These are phyloP conservation scores for Epithele typhae DNA, from an alignment of 768 basidiomycete genomes.

Conservation along the genomic window DNA sequence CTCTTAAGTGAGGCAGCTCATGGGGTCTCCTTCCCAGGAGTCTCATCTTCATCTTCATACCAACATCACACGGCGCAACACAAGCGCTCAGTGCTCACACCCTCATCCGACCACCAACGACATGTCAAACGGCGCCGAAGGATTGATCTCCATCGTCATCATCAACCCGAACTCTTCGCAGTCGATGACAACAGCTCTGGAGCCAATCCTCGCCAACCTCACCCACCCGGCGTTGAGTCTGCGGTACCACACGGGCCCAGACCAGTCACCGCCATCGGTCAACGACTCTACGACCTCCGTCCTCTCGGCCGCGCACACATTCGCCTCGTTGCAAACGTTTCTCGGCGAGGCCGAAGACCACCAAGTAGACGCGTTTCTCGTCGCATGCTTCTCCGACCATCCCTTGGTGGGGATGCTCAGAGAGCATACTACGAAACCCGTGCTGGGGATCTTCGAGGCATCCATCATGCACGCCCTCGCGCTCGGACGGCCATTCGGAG, in stretches of 20 bases:
- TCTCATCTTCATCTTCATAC: too few relatives aligned
- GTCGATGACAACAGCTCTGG: constrained; percentile 27
- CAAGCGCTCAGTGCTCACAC: too few relatives aligned
- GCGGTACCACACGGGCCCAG: constrained; percentile 19
- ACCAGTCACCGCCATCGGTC: constrained; percentile 17
- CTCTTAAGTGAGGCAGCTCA: too few relatives aligned
- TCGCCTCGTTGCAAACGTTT: constrained; percentile 2
- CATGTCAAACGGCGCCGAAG: too few relatives aligned
- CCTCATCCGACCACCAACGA: too few relatives aligned
- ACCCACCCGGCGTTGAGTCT: constrained; percentile 4
- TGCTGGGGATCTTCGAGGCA: constrained; percentile 35
- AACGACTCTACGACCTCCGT: constrained; percentile 17
- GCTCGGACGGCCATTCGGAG: constrained; percentile 26
- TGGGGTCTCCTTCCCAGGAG: too few relatives aligned
- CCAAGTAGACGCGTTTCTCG: constrained; percentile 22
- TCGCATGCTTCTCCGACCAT: constrained; percentile 31
- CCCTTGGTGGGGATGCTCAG: constrained; percentile 26
- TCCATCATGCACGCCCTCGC: constrained; percentile 25
- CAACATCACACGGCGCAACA: too few relatives aligned
- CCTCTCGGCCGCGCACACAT: constrained; percentile 13
- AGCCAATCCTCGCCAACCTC: constrained; percentile 16
- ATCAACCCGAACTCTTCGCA: constrained; percentile 33
- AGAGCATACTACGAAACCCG: constrained; percentile 14
- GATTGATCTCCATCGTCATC: constrained; percentile 21
- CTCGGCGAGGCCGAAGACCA: constrained; percentile 1